phyloP scores from a whole-genome alignment of 148 eudicot genomes.

The Silene latifolia region DNA sequence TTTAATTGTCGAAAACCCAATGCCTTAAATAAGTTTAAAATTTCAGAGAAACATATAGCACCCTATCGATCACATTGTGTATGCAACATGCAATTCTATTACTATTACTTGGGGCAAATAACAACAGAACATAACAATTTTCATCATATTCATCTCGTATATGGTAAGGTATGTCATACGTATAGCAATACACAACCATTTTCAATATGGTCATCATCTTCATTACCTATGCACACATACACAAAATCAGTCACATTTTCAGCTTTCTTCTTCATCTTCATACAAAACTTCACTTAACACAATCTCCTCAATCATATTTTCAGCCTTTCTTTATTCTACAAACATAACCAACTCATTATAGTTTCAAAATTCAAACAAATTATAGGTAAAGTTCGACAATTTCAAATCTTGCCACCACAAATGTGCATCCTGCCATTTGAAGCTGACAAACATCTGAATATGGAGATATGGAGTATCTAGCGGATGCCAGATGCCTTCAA shows the following conservation, averaged over 20 bases:
- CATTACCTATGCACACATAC: slow-evolving; percentile 44
- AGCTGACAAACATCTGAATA: no score
- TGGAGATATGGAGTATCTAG: slow-evolving; percentile 15
- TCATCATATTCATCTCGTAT: background rate
- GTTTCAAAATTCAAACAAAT: background rate
- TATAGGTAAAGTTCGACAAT: no score
- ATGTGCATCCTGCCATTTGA: no score
- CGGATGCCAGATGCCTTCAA: slow-evolving; percentile 22
- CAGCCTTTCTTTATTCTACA: background rate
- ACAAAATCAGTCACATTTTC: background rate
- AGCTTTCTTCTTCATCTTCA: background rate
- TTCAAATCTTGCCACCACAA: background rate
- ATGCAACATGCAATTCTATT: background rate
- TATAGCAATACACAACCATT: slow-evolving; percentile 25
- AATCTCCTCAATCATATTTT: background rate
- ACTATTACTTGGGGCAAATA: background rate
- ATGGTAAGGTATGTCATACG: background rate
- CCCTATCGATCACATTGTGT: background rate
- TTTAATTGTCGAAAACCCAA: no score
- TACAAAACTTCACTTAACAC: background rate
- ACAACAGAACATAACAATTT: background rate
- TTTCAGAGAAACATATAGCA: background rate
- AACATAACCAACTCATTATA: background rate
- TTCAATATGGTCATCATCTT: slow-evolving; percentile 51
- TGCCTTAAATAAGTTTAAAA: background rate